Conservation (phyloP, 129 eudicot genomes). For the Apium graveolens region DNA sequence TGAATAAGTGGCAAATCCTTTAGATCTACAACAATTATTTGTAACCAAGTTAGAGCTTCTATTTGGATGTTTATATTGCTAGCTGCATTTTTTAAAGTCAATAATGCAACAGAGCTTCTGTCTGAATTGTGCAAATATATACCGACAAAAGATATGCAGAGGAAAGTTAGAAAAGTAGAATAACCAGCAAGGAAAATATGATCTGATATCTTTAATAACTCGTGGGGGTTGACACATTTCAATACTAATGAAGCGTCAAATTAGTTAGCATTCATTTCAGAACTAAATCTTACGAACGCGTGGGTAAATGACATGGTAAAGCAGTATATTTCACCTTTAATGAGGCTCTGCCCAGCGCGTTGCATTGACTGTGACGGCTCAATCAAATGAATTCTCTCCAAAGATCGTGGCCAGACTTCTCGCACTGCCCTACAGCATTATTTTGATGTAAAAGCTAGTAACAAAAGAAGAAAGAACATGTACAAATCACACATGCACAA, state of each 20-base stretch:
- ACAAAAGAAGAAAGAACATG: not conserved
- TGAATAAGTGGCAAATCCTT: conserved; percentile 75
- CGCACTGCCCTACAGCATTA: conserved; percentile 71
- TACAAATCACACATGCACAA: not conserved
- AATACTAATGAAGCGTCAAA: not conserved
- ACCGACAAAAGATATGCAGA: not conserved
- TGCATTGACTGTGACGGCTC: conserved; percentile 99
- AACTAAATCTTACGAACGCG: too few relatives aligned
- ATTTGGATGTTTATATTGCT: not conserved
- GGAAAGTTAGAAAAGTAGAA: not conserved
- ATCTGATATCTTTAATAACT: not conserved
- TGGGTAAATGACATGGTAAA: conserved; percentile 2
- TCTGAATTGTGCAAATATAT: not conserved
- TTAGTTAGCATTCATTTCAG: too few relatives aligned
- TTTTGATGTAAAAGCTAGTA: conserved; percentile 5
- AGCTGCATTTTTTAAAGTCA: not conserved
- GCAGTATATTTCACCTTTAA: conserved; percentile 43
- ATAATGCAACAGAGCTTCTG: not conserved
- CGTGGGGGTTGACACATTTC: not conserved
- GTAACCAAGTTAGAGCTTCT: not conserved
- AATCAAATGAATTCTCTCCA: conserved; percentile 53
- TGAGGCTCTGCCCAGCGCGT: conserved; percentile 73
- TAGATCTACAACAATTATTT: conserved; percentile 37
- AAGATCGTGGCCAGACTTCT: conserved; percentile 84
- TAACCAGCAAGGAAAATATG: not conserved